These are phyloP conservation scores for barley (Hordeum vulgare) DNA, from an alignment of 176 grass and related monocot species.

Conservation along the genomic window DNA sequence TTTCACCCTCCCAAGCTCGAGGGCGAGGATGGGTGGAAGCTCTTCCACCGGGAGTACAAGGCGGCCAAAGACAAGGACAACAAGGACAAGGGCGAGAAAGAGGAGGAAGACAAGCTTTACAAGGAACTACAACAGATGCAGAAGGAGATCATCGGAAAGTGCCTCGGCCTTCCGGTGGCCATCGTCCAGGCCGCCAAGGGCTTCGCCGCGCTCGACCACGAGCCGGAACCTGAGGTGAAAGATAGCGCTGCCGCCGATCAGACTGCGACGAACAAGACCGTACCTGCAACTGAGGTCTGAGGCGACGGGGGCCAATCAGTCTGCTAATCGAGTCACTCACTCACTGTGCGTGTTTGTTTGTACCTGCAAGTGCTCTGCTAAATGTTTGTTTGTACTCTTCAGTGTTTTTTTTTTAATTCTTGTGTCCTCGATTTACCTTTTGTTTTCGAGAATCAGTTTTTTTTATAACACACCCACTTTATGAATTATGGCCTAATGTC, in stretches of 20 bases:
- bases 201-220: background rate
- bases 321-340: background rate
- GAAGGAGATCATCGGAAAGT: constrained; percentile 21
- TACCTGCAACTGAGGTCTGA: background rate
- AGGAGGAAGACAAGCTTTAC: background rate
- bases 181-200: constrained; percentile 38
- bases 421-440: background rate
- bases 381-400: background rate
- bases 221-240: background rate
- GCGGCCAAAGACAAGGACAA: background rate
- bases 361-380: background rate
- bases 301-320: background rate
- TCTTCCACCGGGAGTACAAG: constrained; percentile 4
- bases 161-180: constrained; percentile 40
- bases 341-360: background rate
- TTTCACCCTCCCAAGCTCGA: constrained; percentile 4
- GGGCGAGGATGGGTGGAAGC: background rate
- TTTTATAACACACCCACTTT: too few relatives aligned
- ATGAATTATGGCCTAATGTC: too few relatives aligned
- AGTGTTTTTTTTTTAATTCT: background rate
- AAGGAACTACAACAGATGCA: constrained; percentile 5
- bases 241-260: background rate
- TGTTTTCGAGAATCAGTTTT: background rate
- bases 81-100: background rate
- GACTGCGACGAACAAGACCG: background rate